Conservation (phyloP, 2,329 filamentous ascomycete species). For the Calonectria pseudoturangicola region DNA sequence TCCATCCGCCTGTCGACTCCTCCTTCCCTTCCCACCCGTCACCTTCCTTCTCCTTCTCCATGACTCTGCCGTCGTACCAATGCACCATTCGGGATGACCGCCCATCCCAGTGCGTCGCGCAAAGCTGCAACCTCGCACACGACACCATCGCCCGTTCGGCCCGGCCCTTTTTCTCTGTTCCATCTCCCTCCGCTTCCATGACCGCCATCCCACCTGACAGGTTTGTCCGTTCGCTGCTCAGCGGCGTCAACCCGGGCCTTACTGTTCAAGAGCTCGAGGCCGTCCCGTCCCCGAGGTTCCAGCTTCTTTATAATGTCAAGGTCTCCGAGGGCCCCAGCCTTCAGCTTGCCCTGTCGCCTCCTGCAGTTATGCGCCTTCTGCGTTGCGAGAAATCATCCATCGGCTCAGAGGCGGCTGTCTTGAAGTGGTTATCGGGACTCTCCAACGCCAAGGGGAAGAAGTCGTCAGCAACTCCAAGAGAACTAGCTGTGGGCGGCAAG, state of each 20-base stretch:
- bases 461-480: slow-evolving; percentile 18
- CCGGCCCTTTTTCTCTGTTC: slow-evolving; percentile 51
- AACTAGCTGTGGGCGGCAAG: slow-evolving; percentile 31
- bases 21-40: slow-evolving; percentile 28
- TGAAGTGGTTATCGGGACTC: slow-evolving; percentile 65
- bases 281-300: slow-evolving; percentile 61
- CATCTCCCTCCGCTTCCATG: slow-evolving; percentile 49
- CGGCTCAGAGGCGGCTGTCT: slow-evolving; percentile 65
- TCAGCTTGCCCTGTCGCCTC: slow-evolving; percentile 65
- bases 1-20: slow-evolving; percentile 30
- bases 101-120: slow-evolving; percentile 52
- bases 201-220: slow-evolving; percentile 49
- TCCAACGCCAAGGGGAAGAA: slow-evolving; percentile 42
- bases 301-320: slow-evolving; percentile 65
- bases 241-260: slow-evolving; percentile 50
- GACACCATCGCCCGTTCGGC: slow-evolving; percentile 52
- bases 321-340: slow-evolving; percentile 64
- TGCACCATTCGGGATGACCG: slow-evolving; percentile 54
- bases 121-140: slow-evolving; percentile 53
- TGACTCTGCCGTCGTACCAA: slow-evolving; percentile 56
- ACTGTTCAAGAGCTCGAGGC: slow-evolving; percentile 52
- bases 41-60: slow-evolving; percentile 36
- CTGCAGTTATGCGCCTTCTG: slow-evolving; percentile 65
- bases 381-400: slow-evolving; percentile 68
- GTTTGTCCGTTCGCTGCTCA: slow-evolving; percentile 53